phyloP scores from a whole-genome alignment of 2,329 filamentous ascomycete species.

The Botrytis fabae region DNA sequence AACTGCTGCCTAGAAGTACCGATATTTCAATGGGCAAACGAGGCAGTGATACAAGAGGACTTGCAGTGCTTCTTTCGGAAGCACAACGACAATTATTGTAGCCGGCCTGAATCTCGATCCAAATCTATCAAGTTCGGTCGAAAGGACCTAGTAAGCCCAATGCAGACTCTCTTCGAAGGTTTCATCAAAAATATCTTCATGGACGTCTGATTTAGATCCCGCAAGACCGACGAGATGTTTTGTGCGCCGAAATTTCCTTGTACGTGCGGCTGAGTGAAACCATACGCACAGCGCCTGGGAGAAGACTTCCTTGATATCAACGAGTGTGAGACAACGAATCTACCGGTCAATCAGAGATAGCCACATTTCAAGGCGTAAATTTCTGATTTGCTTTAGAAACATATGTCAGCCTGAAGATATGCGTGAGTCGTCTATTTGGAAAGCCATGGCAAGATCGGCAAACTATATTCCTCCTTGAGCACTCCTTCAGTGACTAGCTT shows the following conservation, averaged over 20 bases:
- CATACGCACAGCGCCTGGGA: constrained; percentile 5
- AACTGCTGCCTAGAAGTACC: not conserved
- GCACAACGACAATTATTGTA: not conserved
- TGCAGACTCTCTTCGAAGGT: not conserved
- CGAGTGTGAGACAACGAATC: constrained; percentile 1
- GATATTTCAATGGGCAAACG: not conserved
- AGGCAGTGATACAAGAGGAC: not conserved
- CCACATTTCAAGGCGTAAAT: constrained; percentile 16
- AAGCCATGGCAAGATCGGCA: constrained; percentile 14
- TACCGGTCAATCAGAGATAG: constrained; percentile 9
- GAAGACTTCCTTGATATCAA: not conserved
- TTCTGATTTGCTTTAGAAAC: not conserved
- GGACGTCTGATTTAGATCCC: not conserved
- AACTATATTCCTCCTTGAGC: not conserved
- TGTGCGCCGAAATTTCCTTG: not conserved
- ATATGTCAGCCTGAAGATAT: constrained; percentile 13
- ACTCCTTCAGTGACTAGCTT: constrained; percentile 2
- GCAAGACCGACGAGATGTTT: not conserved
- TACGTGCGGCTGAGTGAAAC: constrained; percentile 14
- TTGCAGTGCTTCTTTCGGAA: not conserved
- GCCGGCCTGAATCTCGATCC: not conserved
- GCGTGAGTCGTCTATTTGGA: not conserved
- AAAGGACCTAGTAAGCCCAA: not conserved
- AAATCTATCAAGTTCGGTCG: not conserved
- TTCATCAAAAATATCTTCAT: not conserved